Conservation (phyloP, 768 basidiomycete species). For the Termitomyces sp. region DNA sequence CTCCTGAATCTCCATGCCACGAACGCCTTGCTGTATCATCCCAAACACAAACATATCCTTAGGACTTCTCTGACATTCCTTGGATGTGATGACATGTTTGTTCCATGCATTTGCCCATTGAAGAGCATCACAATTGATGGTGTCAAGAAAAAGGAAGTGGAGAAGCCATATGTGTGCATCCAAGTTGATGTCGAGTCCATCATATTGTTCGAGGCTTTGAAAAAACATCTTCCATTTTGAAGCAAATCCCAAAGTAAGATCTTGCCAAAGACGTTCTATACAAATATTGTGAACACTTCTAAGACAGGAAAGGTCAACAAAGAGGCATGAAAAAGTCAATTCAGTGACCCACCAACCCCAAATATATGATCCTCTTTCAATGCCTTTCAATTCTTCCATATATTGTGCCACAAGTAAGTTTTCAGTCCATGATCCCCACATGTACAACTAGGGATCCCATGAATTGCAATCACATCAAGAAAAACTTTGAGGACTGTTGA, state of each 20-base stretch:
- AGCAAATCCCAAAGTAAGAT: constrained; percentile 28
- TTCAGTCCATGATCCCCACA: not conserved
- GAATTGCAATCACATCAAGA: not conserved
- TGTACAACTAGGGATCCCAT: not conserved
- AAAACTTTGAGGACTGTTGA: not conserved
- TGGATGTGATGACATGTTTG: too few relatives aligned
- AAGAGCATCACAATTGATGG: not conserved
- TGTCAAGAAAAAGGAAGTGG: not conserved
- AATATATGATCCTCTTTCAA: not conserved
- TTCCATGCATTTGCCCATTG: too few relatives aligned
- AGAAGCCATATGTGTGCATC: constrained; percentile 36
- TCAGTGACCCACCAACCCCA: not conserved
- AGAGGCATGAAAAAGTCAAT: too few relatives aligned
- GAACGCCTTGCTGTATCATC: too few relatives aligned
- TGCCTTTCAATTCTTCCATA: not conserved
- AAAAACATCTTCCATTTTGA: not conserved
- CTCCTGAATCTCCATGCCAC: too few relatives aligned
- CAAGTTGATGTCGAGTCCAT: not conserved
- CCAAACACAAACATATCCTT: too few relatives aligned
- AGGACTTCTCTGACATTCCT: too few relatives aligned
- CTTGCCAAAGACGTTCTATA: constrained; percentile 36
- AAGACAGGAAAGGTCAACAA: not conserved
- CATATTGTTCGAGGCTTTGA: not conserved
- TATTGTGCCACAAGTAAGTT: not conserved
- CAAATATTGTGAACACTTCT: constrained; percentile 38